phyloP scores from a whole-genome alignment of 1,139 yeast genomes.

The Nakaseomyces nivariensis region DNA sequence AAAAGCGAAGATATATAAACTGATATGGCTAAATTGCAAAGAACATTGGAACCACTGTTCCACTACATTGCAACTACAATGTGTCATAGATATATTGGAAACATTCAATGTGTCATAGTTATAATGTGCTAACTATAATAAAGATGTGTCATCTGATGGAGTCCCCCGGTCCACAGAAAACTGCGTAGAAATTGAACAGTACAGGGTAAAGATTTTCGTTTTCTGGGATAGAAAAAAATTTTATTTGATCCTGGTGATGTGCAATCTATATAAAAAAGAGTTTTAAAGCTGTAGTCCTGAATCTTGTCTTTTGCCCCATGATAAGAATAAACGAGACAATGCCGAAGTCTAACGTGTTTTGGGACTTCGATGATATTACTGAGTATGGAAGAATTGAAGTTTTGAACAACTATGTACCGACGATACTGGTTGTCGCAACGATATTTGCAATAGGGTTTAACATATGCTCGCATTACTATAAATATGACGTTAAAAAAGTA shows the following conservation, averaged over 20 bases:
- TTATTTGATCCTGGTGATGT: too few relatives aligned
- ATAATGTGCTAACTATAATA: background rate
- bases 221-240: too few relatives aligned
- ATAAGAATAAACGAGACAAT: background rate
- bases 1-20: too few relatives aligned
- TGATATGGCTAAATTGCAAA: too few relatives aligned
- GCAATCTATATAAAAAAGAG: too few relatives aligned
- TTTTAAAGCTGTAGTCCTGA: background rate
- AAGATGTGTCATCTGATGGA: background rate
- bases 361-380: constrained; percentile 35
- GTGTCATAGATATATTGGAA: too few relatives aligned
- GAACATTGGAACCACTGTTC: too few relatives aligned
- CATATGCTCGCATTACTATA: constrained; percentile 10
- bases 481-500: constrained; percentile 8
- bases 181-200: too few relatives aligned
- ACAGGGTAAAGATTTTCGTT: too few relatives aligned
- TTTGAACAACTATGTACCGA: constrained; percentile 19
- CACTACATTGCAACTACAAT: too few relatives aligned
- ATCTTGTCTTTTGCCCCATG: too few relatives aligned
- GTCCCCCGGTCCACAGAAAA: background rate
- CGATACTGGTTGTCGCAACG: constrained; percentile 4
- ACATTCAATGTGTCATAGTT: background rate
- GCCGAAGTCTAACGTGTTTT: constrained; percentile 11
- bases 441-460: constrained; percentile 6
- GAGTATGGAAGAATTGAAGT: constrained; percentile 20